Conservation (phyloP, 257 asterid species). For the Osmanthus fragrans region DNA sequence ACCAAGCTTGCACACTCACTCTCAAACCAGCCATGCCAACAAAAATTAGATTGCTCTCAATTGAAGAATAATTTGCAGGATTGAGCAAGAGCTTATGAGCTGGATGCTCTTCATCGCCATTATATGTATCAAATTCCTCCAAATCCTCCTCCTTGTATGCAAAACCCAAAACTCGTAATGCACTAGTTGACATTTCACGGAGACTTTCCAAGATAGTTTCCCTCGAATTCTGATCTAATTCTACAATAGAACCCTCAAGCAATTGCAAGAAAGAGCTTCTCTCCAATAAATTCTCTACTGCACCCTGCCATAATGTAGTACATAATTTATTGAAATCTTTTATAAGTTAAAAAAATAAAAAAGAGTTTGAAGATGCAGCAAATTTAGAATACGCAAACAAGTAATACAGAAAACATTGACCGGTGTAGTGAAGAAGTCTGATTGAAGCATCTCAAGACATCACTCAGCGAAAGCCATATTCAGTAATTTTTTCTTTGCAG, state of each 20-base stretch:
- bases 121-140: conserved; percentile 70
- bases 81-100: conserved; percentile 81
- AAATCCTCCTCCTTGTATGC: conserved; percentile 75
- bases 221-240: conserved; percentile 56
- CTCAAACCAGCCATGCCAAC: conserved; percentile 94
- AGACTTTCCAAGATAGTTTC: conserved; percentile 64
- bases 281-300: conserved; percentile 87
- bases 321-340: background rate
- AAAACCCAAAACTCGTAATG: conserved; percentile 90
- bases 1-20: conserved; percentile 50
- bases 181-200: conserved; percentile 75
- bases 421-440: background rate
- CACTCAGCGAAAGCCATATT: background rate
- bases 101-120: conserved; percentile 96
- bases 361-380: background rate
- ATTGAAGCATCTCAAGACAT: background rate
- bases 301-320: conserved; percentile 64
- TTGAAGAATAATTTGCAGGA: conserved; percentile 80
- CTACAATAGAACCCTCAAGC: conserved; percentile 73
- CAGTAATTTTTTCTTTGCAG: background rate
- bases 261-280: conserved; percentile 86
- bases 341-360: background rate
- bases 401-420: background rate
- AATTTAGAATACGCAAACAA: background rate
- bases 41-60: conserved; percentile 81